Evolutionary conservation across 2,329 filamentous ascomycete genomes (phyloP).

Genomic region (Magnaporthiopsis rhizophila): DNA sequence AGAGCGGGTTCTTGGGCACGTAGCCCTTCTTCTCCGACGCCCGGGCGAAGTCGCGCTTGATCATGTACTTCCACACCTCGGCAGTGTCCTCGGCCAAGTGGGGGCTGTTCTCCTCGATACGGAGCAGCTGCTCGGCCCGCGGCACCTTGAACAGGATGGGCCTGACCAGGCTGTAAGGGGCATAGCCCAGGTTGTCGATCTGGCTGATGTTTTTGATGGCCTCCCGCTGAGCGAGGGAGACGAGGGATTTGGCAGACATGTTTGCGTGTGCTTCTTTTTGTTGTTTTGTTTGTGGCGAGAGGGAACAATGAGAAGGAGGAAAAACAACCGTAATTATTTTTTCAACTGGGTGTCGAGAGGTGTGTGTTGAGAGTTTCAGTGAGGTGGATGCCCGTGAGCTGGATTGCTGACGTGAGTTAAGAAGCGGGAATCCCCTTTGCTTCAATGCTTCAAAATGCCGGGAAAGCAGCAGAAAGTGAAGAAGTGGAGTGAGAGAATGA

Average conservation of each 20-base stretch:
- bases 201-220: slow-evolving; percentile 45
- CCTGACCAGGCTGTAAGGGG: slow-evolving; percentile 58
- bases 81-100: slow-evolving; percentile 63
- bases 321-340: not conserved
- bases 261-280: slow-evolving; percentile 22
- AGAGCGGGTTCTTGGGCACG: slow-evolving; percentile 55
- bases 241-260: slow-evolving; percentile 31
- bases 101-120: slow-evolving; percentile 67
- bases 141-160: slow-evolving; percentile 65
- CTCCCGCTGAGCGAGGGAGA: slow-evolving; percentile 16
- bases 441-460: not conserved
- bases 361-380: not conserved
- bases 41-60: slow-evolving; percentile 66
- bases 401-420: no score
- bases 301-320: no score
- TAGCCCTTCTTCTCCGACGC: slow-evolving; percentile 52
- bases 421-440: not conserved
- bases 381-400: not conserved
- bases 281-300: not conserved
- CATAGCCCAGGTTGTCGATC: slow-evolving; percentile 63
- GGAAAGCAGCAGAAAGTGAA: not conserved
- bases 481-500: not conserved
- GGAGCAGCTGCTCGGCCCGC: slow-evolving; percentile 64
- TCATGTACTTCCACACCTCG: slow-evolving; percentile 73
- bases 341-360: not conserved